Evolutionary conservation across 1,284 basidiomycete species (phyloP), one percentile per base, ranked within the genome.

Genomic region (Vanrija sp.): DNA sequence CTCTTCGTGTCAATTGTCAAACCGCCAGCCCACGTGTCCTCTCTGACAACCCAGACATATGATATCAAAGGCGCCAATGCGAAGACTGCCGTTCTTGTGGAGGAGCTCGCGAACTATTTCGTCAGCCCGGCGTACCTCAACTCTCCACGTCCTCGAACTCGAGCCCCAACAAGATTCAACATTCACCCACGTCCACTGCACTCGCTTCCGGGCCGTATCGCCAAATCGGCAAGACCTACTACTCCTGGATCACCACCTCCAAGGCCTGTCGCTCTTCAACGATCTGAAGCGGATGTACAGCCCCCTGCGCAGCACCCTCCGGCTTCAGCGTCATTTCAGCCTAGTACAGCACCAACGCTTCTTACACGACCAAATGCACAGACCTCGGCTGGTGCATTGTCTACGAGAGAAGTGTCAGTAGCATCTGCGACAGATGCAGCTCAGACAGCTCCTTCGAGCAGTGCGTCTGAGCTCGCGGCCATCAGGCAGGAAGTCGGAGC

Each of bases 41-140:
- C 7, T 6, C n/a, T 46, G 44, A 46, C 44, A 26, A 48, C 21
- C 45, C 45, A 73, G 73, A 67, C 69, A 5, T 67, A 75, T 48
- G 66, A 68, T 15, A 60, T 75, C 23, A 72, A 70, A 60, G 73
- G 73, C 3, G 71, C 73, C 23, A 75, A 73, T 47, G 66, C 67
- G 34, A 68, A 66, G 43, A 67, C 67, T 0, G 64, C 66, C 10
- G 59, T 61, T 9, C 53, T 75, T 2, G 56, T 72, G 16, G 65
- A 72, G 10, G 43, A 52, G 0, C 64, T 75, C 6, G 56, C 69
- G 6, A 51, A 57, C 10, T 66, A 59, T 52, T 75, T 70, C 28
- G 49, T 52, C 16, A 71, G 69, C 3, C 52, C 69, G 0, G 55
- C 52, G 4, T 70, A 65, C 42, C 54, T 51, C 43, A 19, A 46